These are phyloP conservation scores for Colletotrichum limetticola DNA, from an alignment of 2,329 filamentous ascomycete genomes.

Conservation along the genomic window DNA sequence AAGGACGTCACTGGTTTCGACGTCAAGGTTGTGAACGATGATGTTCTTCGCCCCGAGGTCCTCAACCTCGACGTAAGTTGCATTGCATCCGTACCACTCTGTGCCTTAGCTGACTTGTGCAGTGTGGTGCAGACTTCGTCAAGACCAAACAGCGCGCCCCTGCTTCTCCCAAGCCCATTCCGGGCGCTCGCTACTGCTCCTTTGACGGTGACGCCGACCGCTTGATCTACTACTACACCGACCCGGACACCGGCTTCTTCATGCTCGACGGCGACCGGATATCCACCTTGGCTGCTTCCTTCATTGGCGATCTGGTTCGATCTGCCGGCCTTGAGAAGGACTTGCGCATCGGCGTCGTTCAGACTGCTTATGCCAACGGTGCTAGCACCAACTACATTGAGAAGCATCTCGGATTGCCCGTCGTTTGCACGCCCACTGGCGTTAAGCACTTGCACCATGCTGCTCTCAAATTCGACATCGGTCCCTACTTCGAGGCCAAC, in stretches of 20 bases:
- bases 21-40: slow-evolving; percentile 90
- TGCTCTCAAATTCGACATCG: slow-evolving; percentile 93
- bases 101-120: background rate
- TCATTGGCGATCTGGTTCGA: slow-evolving; percentile 88
- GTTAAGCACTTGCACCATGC: slow-evolving; percentile 98
- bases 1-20: slow-evolving; percentile 77
- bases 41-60: slow-evolving; percentile 88
- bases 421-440: slow-evolving; percentile 93
- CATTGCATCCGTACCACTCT: background rate
- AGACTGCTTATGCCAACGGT: slow-evolving; percentile 98
- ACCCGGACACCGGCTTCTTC: slow-evolving; percentile 84
- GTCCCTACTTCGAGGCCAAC: slow-evolving; percentile 98
- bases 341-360: slow-evolving; percentile 91
- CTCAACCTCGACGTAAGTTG: slow-evolving; percentile 84
- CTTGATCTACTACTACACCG: slow-evolving; percentile 93
- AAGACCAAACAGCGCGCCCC: slow-evolving; percentile 96
- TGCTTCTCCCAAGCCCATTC: slow-evolving; percentile 79
- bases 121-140: slow-evolving; percentile 96
- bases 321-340: slow-evolving; percentile 82
- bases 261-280: slow-evolving; percentile 98
- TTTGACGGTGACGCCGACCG: slow-evolving; percentile 96
- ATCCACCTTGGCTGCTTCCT: slow-evolving; percentile 91
- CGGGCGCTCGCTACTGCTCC: slow-evolving; percentile 85
- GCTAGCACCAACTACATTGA: slow-evolving; percentile 92
- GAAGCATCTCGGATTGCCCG: slow-evolving; percentile 86